These are phyloP conservation scores for Naganishia friedmannii DNA, from an alignment of 768 basidiomycete genomes.

Conservation along the genomic window DNA sequence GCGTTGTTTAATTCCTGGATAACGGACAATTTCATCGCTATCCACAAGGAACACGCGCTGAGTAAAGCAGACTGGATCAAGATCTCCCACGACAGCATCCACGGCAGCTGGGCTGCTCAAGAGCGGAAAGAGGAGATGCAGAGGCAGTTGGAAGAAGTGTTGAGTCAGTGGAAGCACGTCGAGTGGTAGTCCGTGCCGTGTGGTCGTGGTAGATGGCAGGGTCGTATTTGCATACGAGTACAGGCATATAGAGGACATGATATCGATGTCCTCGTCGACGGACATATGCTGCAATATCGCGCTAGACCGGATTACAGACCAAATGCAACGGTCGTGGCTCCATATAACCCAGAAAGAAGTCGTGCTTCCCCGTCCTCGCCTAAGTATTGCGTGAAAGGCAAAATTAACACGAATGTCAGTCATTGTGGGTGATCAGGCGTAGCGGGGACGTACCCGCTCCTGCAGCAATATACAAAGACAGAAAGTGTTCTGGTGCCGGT, in stretches of 20 bases:
- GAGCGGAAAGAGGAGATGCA: conserved; percentile 34
- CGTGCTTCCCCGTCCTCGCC: conserved; percentile 14
- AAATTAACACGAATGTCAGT: neutral
- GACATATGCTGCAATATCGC: too few species aligned
- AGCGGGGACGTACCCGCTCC: conserved; percentile 12
- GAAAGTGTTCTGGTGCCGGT: conserved; percentile 12
- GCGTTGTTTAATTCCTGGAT: conserved; percentile 37
- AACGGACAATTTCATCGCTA: conserved; percentile 36
- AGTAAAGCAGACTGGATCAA: conserved; percentile 32
- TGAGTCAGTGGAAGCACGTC: conserved; percentile 29
- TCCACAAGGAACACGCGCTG: conserved; percentile 34
- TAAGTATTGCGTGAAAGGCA: neutral
- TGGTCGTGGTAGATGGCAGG: neutral
- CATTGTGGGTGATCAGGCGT: neutral
- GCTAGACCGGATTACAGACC: neutral
- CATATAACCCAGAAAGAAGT: conserved; percentile 14
- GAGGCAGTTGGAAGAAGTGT: conserved; percentile 23
- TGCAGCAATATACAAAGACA: conserved; percentile 25
- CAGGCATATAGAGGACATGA: neutral
- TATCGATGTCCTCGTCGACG: too few species aligned
- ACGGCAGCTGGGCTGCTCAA: conserved; percentile 35
- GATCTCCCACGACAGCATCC: conserved; percentile 33
- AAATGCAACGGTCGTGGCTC: conserved; percentile 22
- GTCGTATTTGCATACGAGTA: neutral
- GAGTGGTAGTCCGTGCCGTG: neutral